Evolutionary conservation across 768 basidiomycete species (phyloP), one percentile per base, ranked within the genome.

Genomic region (Boletus tylopilopsis): DNA sequence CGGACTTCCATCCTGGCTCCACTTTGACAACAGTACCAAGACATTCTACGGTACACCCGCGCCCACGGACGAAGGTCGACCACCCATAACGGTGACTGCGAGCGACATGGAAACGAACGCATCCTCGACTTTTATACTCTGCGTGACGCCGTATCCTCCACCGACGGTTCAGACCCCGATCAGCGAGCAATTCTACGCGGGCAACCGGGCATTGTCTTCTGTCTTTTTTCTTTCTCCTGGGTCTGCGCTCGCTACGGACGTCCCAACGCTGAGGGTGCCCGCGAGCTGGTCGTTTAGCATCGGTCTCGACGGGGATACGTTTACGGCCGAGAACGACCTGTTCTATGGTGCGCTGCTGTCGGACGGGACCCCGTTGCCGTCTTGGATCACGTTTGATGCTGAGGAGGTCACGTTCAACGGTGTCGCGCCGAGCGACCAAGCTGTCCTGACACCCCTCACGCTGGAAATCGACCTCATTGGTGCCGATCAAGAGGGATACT

Each of bases 211-310:
- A 33, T 71, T 94, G 44, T 87, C 88, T 5, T 93, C 91, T 6
- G 86, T 90, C 30, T 91, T 81, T 59, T 66, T 81, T 48, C 68
- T 90, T 34, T 71, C 79, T n/a, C 67, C 75, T 3, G 71, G 74
- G 37, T 86, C 87, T 19, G 79, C 83, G 13, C 69, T 90, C 25
- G 60, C 64, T 24, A 74, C 72, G 15, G 58, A 66, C 39, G 72
- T 68, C 42, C 84, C 84, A 47, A 72, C 76, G 42, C 63, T 96
- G 47, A 75, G 92, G 43, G 79, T 95, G 10, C 92, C 91, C 1
- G 80, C 80, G 7, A 67, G 72, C 38, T 95, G 93, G 92, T 90
- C 89, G 1, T 97, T 95, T 71, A 91, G 90, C 59, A 78, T 97
- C 50, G 94, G 94, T 13, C 81, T 96, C 58, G 69, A 82, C 43